Evolutionary conservation across 768 basidiomycete species (phyloP).

Genomic region (Tulasnella sp.): DNA sequence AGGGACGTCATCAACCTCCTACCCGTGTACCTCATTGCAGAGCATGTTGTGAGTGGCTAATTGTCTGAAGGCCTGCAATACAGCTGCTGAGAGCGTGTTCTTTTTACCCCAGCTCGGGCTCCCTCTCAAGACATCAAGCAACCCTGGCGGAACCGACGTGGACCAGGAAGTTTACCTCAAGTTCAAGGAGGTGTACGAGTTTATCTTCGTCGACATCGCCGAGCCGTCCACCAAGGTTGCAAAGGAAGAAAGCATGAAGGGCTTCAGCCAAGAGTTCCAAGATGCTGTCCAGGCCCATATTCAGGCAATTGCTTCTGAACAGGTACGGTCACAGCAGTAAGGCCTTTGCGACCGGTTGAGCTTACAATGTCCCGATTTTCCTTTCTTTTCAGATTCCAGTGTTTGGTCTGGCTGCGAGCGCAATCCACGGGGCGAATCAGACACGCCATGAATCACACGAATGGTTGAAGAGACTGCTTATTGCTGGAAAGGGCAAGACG

Average conservation of each 20-base stretch:
- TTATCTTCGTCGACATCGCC: slow-evolving; percentile 7
- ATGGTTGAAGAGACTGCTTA: slow-evolving; percentile 48
- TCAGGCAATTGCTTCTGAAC: background rate
- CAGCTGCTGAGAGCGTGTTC: background rate
- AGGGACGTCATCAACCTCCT: slow-evolving; percentile 62
- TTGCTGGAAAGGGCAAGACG: slow-evolving; percentile 51
- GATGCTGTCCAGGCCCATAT: background rate
- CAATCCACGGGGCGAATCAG: slow-evolving; percentile 72
- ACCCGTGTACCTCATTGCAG: slow-evolving; percentile 66
- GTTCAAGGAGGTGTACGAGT: slow-evolving; percentile 29
- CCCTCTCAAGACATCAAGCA: slow-evolving; percentile 29
- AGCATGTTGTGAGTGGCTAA: slow-evolving; percentile 55
- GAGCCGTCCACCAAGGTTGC: slow-evolving; percentile 55
- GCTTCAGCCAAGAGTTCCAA: slow-evolving; percentile 44
- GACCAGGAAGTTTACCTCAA: slow-evolving; percentile 29
- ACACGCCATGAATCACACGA: slow-evolving; percentile 46
- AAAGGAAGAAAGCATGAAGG: slow-evolving; percentile 46
- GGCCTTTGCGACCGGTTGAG: background rate
- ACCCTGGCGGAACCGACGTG: slow-evolving; percentile 24
- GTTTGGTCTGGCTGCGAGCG: slow-evolving; percentile 56
- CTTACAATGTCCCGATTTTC: background rate
- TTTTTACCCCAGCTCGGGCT: slow-evolving; percentile 25
- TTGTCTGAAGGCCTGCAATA: background rate
- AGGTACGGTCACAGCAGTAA: background rate
- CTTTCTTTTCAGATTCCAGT: slow-evolving; percentile 65